A percentile compares a stretch with the other conserved stretches of the same genome.
phyloP scores from a whole-genome alignment of 345 rosid genomes.

The Crucihimalaya himalaica region DNA sequence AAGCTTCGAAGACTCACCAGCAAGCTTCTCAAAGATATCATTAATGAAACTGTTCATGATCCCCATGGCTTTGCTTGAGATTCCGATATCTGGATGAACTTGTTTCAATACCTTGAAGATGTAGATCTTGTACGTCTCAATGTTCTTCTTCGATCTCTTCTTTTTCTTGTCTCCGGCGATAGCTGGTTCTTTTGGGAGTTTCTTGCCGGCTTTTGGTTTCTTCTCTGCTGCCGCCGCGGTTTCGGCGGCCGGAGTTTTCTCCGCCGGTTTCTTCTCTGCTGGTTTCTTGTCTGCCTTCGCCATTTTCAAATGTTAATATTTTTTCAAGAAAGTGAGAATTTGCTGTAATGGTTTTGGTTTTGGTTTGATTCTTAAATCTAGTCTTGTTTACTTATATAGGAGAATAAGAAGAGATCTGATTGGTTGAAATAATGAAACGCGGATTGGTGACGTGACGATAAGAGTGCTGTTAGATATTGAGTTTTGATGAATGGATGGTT shows the following conservation, averaged over 20 bases:
- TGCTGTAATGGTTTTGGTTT: not conserved
- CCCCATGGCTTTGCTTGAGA: constrained; percentile 44
- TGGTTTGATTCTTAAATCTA: not conserved
- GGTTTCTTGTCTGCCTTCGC: constrained; percentile 41
- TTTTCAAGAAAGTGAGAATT: not conserved
- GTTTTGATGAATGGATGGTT: constrained; percentile 14
- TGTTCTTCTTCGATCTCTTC: constrained; percentile 54
- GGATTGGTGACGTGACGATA: constrained; percentile 19
- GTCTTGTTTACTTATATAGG: constrained; percentile 11
- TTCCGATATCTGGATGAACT: constrained; percentile 58
- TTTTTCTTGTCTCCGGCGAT: constrained; percentile 54
- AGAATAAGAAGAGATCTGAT: not conserved
- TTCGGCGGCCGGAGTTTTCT: constrained; percentile 29
- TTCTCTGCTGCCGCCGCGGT: constrained; percentile 40
- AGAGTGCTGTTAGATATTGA: not conserved
- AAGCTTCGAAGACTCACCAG: constrained; percentile 52
- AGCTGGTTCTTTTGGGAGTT: constrained; percentile 46
- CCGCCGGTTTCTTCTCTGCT: constrained; percentile 43
- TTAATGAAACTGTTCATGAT: constrained; percentile 46
- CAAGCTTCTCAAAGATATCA: constrained; percentile 60
- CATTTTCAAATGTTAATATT: not conserved
- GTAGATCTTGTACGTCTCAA: constrained; percentile 65
- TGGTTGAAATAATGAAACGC: not conserved
- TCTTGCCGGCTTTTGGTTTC: constrained; percentile 62
- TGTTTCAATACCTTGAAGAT: constrained; percentile 63